These are phyloP conservation scores for Cyberlindnera samutprakarnensis DNA, from an alignment of 805 yeast genomes.

Conservation along the genomic window DNA sequence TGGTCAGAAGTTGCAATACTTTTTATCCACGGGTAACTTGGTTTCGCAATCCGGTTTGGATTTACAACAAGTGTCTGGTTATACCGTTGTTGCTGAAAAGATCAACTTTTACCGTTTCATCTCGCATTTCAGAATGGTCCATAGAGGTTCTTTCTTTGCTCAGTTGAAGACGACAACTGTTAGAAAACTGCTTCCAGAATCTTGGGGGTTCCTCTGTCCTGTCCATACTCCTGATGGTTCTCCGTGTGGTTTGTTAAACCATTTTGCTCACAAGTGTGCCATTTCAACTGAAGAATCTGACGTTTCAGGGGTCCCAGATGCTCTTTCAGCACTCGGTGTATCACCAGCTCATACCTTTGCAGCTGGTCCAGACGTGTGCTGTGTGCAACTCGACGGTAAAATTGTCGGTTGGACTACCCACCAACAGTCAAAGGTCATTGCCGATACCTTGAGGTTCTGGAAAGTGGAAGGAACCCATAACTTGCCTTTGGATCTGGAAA, in stretches of 20 bases:
- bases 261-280: constrained; percentile 90
- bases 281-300: constrained; percentile 75
- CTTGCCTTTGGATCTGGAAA: constrained; percentile 82
- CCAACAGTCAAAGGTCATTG: constrained; percentile 75
- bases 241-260: constrained; percentile 96
- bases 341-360: constrained; percentile 71
- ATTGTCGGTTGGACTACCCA: constrained; percentile 94
- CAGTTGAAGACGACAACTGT: constrained; percentile 96
- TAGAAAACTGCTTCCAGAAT: constrained; percentile 91
- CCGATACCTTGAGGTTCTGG: constrained; percentile 88
- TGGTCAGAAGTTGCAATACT: constrained; percentile 90
- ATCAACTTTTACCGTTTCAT: constrained; percentile 95
- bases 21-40: constrained; percentile 93
- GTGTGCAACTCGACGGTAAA: constrained; percentile 90
- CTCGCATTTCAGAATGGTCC: constrained; percentile 99
- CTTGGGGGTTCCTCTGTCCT: constrained; percentile 99
- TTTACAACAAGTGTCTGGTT: constrained; percentile 96
- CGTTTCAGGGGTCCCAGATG: constrained; percentile 60
- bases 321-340: constrained; percentile 69
- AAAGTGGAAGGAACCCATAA: constrained; percentile 75
- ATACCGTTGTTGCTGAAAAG: constrained; percentile 97
- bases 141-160: constrained; percentile 98
- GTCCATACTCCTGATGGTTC: constrained; percentile 99
- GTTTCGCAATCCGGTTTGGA: constrained; percentile 96
- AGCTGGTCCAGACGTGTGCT: constrained; percentile 82